Conservation (phyloP, 768 basidiomycete genomes). For the Calocera cornea region DNA sequence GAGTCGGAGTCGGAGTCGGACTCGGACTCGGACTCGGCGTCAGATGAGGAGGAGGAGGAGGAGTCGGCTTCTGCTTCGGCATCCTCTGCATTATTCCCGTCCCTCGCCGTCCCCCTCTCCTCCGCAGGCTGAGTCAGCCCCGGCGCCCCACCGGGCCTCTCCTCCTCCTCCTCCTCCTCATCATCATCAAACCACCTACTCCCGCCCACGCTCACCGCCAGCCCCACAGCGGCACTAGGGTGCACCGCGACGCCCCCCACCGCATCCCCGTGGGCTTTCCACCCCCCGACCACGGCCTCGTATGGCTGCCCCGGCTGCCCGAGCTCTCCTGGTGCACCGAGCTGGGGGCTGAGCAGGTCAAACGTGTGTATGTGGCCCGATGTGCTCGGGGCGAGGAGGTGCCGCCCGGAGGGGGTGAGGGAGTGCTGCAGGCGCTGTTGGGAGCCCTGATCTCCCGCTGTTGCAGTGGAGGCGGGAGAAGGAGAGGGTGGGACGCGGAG, state of each 20-base stretch:
- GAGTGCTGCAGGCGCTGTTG: neutral
- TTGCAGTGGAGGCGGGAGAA: neutral
- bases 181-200: neutral
- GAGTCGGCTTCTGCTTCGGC: neutral
- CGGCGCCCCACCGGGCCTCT: neutral
- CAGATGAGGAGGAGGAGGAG: too few species aligned
- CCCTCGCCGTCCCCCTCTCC: neutral
- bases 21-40: neutral
- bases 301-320: too few species aligned
- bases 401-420: neutral
- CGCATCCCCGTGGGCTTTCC: neutral
- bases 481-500: neutral
- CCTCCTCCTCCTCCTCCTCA: neutral
- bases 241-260: neutral
- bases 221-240: neutral
- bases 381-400: neutral
- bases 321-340: too few species aligned
- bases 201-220: neutral
- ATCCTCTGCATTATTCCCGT: neutral
- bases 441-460: neutral
- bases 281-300: neutral
- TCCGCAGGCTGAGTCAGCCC: too few species aligned
- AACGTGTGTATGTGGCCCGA: neutral
- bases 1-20: neutral
- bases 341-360: too few species aligned